Evolutionary conservation across 1,284 basidiomycete genomes (phyloP).

Genomic region (Thecaphora thlaspeos): DNA sequence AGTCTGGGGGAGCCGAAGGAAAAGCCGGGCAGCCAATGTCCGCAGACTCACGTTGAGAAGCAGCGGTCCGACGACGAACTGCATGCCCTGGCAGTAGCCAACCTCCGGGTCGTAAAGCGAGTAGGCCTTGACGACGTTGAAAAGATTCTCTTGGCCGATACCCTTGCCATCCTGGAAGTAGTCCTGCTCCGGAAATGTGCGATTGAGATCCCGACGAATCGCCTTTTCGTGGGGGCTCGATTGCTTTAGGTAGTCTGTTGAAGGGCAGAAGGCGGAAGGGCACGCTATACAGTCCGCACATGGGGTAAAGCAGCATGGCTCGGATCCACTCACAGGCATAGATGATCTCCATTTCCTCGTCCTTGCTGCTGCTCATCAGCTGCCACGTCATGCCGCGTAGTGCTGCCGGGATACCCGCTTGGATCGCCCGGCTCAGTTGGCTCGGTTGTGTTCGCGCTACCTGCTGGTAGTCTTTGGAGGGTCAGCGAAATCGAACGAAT

Average conservation of each 20-base stretch:
- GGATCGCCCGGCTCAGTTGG: slow-evolving; percentile 82
- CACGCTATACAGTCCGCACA: too few species aligned
- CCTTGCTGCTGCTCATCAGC: slow-evolving; percentile 86
- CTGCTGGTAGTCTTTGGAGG: slow-evolving; percentile 41
- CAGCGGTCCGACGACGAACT: slow-evolving; percentile 87
- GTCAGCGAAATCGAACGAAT: too few species aligned
- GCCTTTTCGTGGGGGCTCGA: slow-evolving; percentile 86
- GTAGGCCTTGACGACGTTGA: slow-evolving; percentile 96
- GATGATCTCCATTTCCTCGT: slow-evolving; percentile 76
- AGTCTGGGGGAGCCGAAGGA: too few species aligned
- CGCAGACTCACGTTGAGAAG: slow-evolving; percentile 83
- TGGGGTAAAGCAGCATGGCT: too few species aligned
- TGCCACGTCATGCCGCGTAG: slow-evolving; percentile 97
- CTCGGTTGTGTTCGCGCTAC: slow-evolving; percentile 62
- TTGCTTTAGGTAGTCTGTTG: slow-evolving; percentile 69
- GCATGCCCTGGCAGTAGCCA: slow-evolving; percentile 89
- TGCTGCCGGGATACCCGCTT: slow-evolving; percentile 81
- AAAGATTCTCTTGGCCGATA: slow-evolving; percentile 91
- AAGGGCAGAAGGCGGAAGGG: background rate
- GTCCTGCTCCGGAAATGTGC: slow-evolving; percentile 96
- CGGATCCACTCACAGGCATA: slow-evolving; percentile 71
- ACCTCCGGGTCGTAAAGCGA: slow-evolving; percentile 93
- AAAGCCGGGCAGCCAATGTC: too few species aligned
- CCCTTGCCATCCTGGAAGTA: slow-evolving; percentile 85
- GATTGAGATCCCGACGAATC: slow-evolving; percentile 79